Conservation (phyloP, 768 basidiomycete species). For the Termitomyces sp. region DNA sequence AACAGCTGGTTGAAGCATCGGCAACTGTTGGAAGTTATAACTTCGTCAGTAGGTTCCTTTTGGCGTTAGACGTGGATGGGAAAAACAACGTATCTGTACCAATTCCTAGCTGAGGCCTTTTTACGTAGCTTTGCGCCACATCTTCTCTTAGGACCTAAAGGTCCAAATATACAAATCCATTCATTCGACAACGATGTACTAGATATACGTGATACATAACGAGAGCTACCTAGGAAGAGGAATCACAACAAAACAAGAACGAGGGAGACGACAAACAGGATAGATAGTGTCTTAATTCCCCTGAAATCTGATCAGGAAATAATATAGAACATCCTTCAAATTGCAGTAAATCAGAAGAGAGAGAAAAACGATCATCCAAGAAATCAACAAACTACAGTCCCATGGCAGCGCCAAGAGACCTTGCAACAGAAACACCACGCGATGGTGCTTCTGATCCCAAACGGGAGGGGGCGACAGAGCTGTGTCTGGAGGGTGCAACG, state of each 20-base stretch:
- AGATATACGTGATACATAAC: conserved; percentile 8
- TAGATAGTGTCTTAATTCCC: conserved; percentile 5
- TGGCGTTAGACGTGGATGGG: conserved; percentile 28
- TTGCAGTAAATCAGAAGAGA: conserved; percentile 16
- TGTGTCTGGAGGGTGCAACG: conserved; percentile 13
- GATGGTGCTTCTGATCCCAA: conserved; percentile 24
- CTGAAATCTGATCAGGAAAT: conserved; percentile 3
- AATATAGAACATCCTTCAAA: conserved; percentile 16
- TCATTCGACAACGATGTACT: conserved; percentile 4
- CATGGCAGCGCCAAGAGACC: conserved; percentile 47
- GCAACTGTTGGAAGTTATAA: conserved; percentile 30
- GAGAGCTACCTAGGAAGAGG: background rate
- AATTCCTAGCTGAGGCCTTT: conserved; percentile 16
- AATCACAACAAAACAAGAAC: conserved; percentile 11
- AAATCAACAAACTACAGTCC: conserved; percentile 25
- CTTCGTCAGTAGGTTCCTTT: conserved; percentile 29
- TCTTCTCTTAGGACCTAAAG: too few species aligned
- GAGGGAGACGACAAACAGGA: background rate
- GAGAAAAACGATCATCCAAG: background rate
- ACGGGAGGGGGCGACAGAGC: conserved; percentile 22
- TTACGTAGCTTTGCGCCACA: background rate
- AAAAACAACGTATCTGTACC: conserved; percentile 27
- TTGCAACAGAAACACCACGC: conserved; percentile 35
- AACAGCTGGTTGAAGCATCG: conserved; percentile 28
- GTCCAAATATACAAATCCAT: background rate